Evolutionary conservation across 2,329 filamentous ascomycete species (phyloP).

Genomic region (Madurella mycetomatis): DNA sequence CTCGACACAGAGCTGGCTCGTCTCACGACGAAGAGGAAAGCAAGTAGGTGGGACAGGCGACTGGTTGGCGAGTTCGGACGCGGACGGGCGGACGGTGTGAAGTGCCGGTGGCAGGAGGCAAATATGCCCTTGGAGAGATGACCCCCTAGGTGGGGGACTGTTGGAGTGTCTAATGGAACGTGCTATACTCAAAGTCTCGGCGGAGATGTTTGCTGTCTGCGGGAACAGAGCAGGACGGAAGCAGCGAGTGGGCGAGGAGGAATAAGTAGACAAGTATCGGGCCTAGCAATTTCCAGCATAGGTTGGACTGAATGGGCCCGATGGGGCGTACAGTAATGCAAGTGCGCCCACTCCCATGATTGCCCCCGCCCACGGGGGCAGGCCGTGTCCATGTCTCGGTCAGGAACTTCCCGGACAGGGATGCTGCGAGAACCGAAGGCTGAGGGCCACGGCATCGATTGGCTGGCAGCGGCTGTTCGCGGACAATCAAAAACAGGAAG

Average conservation of each 20-base stretch:
- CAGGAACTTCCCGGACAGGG: constrained; percentile 13
- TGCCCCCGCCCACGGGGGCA: not conserved
- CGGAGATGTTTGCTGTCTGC: not conserved
- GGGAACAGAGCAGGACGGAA: constrained; percentile 1
- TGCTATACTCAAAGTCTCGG: constrained; percentile 8
- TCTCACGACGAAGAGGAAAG: not conserved
- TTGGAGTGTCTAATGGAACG: constrained; percentile 3
- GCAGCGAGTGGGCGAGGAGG: not conserved
- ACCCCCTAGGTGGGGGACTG: constrained; percentile 25
- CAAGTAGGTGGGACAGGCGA: too few relatives aligned
- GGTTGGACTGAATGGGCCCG: constrained; percentile 14
- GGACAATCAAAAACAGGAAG: not conserved
- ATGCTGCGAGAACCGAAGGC: constrained; percentile 3
- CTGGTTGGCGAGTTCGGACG: too few relatives aligned
- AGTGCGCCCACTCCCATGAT: not conserved
- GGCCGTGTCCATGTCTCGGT: constrained; percentile 4
- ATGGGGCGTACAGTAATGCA: constrained; percentile 6
- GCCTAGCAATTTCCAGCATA: constrained; percentile 18
- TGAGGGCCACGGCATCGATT: constrained; percentile 15
- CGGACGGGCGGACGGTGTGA: too few relatives aligned
- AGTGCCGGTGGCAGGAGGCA: constrained; percentile 1
- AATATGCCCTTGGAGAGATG: constrained; percentile 14
- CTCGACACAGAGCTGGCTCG: not conserved
- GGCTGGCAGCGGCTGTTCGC: constrained; percentile 12
- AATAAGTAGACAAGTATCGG: constrained; percentile 17